phyloP scores from a whole-genome alignment of 306 rosid species.

The Citrullus mucosospermus region DNA sequence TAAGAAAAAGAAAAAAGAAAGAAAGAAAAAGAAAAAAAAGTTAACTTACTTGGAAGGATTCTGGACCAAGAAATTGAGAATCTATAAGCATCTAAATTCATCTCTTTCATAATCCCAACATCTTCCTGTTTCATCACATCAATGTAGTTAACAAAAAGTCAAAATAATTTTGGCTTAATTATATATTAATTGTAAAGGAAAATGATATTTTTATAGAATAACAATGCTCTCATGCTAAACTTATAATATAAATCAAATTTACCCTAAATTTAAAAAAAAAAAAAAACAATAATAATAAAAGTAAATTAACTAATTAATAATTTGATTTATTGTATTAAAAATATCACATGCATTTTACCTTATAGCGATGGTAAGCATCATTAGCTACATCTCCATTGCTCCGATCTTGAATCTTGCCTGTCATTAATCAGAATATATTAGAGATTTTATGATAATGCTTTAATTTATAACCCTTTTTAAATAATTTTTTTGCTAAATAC shows the following conservation, averaged over 20 bases:
- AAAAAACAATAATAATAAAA: too few species aligned
- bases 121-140: constrained; percentile 22
- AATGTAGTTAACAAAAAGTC: background rate
- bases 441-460: background rate
- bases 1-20: too few species aligned
- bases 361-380: constrained; percentile 30
- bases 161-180: background rate
- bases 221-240: background rate
- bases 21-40: background rate
- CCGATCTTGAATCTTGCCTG: constrained; percentile 22
- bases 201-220: background rate
- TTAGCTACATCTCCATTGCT: constrained; percentile 30
- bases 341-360: constrained; percentile 9
- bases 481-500: too few species aligned
- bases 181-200: background rate
- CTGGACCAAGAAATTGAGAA: constrained; percentile 45
- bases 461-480: background rate
- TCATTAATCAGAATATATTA: background rate
- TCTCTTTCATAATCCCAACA: constrained; percentile 23
- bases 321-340: background rate
- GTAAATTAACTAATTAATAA: too few species aligned
- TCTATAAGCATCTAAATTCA: constrained; percentile 35
- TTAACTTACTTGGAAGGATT: constrained; percentile 33
- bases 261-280: too few species aligned
- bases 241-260: background rate